Evolutionary conservation across 1,139 yeast species (phyloP).

Genomic region (Candida sojae): DNA sequence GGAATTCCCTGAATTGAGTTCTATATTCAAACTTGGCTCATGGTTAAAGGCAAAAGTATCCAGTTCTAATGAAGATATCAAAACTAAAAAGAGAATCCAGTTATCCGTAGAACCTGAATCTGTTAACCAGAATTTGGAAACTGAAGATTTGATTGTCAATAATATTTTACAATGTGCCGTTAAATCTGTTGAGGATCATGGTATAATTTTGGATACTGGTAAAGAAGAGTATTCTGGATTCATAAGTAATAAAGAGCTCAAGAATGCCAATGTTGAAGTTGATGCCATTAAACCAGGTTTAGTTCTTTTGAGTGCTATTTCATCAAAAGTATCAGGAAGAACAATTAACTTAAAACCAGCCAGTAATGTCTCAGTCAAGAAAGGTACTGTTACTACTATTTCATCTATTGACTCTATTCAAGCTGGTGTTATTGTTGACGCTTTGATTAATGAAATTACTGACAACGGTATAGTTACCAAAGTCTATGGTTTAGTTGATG

Average conservation of each 20-base stretch:
- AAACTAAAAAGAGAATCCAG: slow-evolving; percentile 66
- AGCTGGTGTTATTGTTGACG: slow-evolving; percentile 83
- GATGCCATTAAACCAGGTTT: slow-evolving; percentile 31
- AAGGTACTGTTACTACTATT: slow-evolving; percentile 52
- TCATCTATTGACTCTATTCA: slow-evolving; percentile 75
- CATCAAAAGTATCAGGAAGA: slow-evolving; percentile 52
- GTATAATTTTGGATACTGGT: slow-evolving; percentile 77
- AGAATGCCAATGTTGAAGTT: slow-evolving; percentile 21
- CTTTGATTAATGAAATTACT: slow-evolving; percentile 61
- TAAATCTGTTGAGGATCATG: slow-evolving; percentile 86
- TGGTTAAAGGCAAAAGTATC: slow-evolving; percentile 82
- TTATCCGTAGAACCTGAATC: slow-evolving; percentile 74
- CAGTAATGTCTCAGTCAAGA: slow-evolving; percentile 32
- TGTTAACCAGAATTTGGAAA: slow-evolving; percentile 62
- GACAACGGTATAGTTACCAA: slow-evolving; percentile 65
- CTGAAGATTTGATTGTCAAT: slow-evolving; percentile 66
- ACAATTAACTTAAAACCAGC: slow-evolving; percentile 60
- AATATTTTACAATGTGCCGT: slow-evolving; percentile 75
- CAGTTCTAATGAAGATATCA: slow-evolving; percentile 41
- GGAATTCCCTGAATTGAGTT: slow-evolving; percentile 56
- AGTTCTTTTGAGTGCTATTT: slow-evolving; percentile 53
- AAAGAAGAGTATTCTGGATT: slow-evolving; percentile 61
- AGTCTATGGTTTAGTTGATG: slow-evolving; percentile 75
- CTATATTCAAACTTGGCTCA: slow-evolving; percentile 70
- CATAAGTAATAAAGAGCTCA: slow-evolving; percentile 67